Conservation (phyloP, 2,329 filamentous ascomycete species). For the Venturiaceae sp. region DNA sequence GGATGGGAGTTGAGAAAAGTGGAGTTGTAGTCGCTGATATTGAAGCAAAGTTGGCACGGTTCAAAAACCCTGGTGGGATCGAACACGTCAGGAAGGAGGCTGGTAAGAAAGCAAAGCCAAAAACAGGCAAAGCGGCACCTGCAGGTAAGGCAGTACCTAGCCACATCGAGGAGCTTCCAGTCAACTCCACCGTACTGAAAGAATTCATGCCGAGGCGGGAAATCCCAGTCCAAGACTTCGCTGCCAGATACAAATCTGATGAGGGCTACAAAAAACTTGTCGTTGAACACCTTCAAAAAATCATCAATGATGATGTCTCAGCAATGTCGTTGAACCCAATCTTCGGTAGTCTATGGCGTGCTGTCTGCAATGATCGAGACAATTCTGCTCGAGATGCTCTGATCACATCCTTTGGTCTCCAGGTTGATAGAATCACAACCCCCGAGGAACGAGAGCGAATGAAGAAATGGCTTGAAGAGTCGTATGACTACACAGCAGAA, state of each 20-base stretch:
- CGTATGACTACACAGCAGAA: slow-evolving; percentile 39
- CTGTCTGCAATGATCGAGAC: slow-evolving; percentile 37
- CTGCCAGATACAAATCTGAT: slow-evolving; percentile 30
- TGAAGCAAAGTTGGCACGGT: no score
- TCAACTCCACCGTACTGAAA: slow-evolving; percentile 14
- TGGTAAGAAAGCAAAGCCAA: no score
- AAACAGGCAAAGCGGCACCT: no score
- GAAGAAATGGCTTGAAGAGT: slow-evolving; percentile 41
- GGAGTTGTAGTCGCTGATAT: no score
- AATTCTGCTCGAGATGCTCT: slow-evolving; percentile 32
- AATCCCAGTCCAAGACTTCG: slow-evolving; percentile 17
- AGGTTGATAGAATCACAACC: slow-evolving; percentile 27
- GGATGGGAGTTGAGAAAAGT: no score
- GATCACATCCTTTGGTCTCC: slow-evolving; percentile 30
- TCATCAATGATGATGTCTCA: slow-evolving; percentile 34
- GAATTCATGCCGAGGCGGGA: slow-evolving; percentile 25
- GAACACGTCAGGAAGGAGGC: no score
- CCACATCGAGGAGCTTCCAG: slow-evolving; percentile 12
- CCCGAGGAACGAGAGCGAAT: slow-evolving; percentile 26
- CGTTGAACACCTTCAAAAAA: slow-evolving; percentile 27
- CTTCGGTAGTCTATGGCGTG: slow-evolving; percentile 41
- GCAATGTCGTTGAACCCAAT: slow-evolving; percentile 40
- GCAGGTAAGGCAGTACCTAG: slow-evolving; percentile 12
- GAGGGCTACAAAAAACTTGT: slow-evolving; percentile 28
- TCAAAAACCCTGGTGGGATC: no score